Conservation (phyloP, 2,329 filamentous ascomycete genomes). For the Trichoderma semiorbis region DNA sequence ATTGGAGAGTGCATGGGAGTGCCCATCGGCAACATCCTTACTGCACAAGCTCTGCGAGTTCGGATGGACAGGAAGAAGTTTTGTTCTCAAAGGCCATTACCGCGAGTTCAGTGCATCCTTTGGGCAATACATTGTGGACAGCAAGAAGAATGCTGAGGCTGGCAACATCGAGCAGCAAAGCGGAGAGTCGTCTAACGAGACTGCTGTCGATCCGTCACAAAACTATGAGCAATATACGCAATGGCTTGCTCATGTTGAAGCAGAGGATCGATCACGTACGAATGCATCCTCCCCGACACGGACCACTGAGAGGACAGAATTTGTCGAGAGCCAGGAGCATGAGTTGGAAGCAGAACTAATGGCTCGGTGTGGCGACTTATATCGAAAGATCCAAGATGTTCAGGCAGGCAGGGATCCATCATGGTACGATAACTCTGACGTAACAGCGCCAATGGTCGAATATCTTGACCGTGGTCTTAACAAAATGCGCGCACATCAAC, state of each 20-base stretch:
- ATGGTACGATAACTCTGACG: slow-evolving; percentile 38
- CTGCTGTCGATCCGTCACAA: slow-evolving; percentile 21
- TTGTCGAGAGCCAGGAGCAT: slow-evolving; percentile 44
- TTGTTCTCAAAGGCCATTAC: slow-evolving; percentile 55
- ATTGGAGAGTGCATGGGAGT: slow-evolving; percentile 49
- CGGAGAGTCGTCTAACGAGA: background rate
- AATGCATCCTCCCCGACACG: slow-evolving; percentile 38
- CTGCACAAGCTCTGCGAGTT: slow-evolving; percentile 43
- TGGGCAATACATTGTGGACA: slow-evolving; percentile 46
- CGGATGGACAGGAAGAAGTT: slow-evolving; percentile 50
- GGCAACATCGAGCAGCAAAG: slow-evolving; percentile 31
- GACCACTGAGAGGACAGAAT: slow-evolving; percentile 39
- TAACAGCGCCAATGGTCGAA: slow-evolving; percentile 46
- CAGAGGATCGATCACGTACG: slow-evolving; percentile 39
- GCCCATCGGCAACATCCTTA: slow-evolving; percentile 46
- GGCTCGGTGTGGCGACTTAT: slow-evolving; percentile 43
- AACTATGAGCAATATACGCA: slow-evolving; percentile 41
- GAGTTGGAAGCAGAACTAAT: slow-evolving; percentile 50
- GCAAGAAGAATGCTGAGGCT: slow-evolving; percentile 40
- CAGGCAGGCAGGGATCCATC: slow-evolving; percentile 23
- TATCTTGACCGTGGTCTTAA: slow-evolving; percentile 45
- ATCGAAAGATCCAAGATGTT: slow-evolving; percentile 42
- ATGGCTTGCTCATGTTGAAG: slow-evolving; percentile 43
- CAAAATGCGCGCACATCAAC: slow-evolving; percentile 38
- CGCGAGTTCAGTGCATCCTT: slow-evolving; percentile 53